Conservation (phyloP, 2,329 filamentous ascomycete species). For the Pseudogymnoascus sp. region DNA sequence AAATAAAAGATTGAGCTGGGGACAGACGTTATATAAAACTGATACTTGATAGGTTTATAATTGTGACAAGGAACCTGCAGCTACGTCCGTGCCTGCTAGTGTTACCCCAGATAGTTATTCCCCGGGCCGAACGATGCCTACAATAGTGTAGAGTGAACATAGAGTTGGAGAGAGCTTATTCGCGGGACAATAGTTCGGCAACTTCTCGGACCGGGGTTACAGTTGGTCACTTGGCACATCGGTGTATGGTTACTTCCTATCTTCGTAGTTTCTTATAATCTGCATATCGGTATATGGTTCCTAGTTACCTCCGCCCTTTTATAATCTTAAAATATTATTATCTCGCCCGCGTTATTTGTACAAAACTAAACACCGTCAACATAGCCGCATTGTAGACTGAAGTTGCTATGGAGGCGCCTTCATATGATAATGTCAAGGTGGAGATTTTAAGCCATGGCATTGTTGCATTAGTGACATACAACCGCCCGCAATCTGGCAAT, state of each 20-base stretch:
- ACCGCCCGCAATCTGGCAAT: constrained; percentile 20
- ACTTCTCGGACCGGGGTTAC: not conserved
- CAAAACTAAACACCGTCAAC: not conserved
- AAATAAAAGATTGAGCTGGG: not conserved
- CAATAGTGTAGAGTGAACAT: not conserved
- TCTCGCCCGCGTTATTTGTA: not conserved
- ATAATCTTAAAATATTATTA: not conserved
- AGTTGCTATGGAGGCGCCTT: not conserved
- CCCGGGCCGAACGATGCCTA: not conserved
- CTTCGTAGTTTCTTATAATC: not conserved
- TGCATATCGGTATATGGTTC: not conserved
- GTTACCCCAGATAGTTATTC: not conserved
- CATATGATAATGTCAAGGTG: not conserved
- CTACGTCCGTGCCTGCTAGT: not conserved
- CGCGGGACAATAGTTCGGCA: not conserved
- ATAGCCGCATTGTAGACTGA: not conserved
- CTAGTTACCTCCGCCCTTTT: not conserved
- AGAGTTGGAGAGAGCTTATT: not conserved
- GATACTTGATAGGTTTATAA: not conserved
- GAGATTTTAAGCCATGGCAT: not conserved
- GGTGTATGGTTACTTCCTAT: not conserved
- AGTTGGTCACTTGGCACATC: not conserved
- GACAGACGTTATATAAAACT: not conserved
- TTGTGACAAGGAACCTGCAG: not conserved
- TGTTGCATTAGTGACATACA: constrained; percentile 20